A percentile compares a stretch with the other conserved stretches of the same genome.
These are phyloP conservation scores for Lactifluus piperatus DNA, from an alignment of 768 basidiomycete genomes.

Conservation along the genomic window DNA sequence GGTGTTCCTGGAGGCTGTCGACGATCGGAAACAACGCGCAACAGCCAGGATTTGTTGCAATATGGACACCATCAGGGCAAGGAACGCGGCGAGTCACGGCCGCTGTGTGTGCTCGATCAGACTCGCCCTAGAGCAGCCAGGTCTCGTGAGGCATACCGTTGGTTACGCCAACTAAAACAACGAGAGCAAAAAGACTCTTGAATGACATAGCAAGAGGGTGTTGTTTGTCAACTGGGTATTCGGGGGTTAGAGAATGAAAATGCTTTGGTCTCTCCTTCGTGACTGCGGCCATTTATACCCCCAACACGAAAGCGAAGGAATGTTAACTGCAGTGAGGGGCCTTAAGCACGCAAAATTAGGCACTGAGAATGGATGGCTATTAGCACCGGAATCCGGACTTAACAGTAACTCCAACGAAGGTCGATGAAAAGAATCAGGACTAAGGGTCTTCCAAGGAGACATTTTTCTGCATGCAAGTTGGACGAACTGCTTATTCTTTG, in stretches of 20 bases:
- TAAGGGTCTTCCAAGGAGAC: not conserved
- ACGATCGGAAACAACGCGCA: conserved; percentile 27
- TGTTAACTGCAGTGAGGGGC: not conserved
- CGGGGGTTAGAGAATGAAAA: not conserved
- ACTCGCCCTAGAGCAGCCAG: not conserved
- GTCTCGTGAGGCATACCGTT: conserved; percentile 11
- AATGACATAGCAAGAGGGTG: conserved; percentile 19
- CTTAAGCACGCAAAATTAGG: not conserved
- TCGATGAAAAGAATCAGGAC: not conserved
- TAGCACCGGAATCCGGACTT: not conserved
- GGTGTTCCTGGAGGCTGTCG: conserved; percentile 26
- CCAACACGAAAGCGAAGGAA: not conserved
- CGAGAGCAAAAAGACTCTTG: conserved; percentile 19
- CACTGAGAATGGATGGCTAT: not conserved
- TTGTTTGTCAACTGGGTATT: not conserved
- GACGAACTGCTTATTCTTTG: not conserved
- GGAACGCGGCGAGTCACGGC: conserved; percentile 21
- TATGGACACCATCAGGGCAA: conserved; percentile 28
- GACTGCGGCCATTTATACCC: not conserved
- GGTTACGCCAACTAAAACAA: conserved; percentile 9
- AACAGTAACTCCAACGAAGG: not conserved
- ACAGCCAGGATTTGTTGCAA: conserved; percentile 26
- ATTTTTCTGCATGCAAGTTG: not conserved
- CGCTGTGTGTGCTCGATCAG: conserved; percentile 7
- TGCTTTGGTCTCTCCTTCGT: not conserved